Base-by-base conservation (phyloP, 164 flowering plant genomes). In the Piper longum region DNA sequence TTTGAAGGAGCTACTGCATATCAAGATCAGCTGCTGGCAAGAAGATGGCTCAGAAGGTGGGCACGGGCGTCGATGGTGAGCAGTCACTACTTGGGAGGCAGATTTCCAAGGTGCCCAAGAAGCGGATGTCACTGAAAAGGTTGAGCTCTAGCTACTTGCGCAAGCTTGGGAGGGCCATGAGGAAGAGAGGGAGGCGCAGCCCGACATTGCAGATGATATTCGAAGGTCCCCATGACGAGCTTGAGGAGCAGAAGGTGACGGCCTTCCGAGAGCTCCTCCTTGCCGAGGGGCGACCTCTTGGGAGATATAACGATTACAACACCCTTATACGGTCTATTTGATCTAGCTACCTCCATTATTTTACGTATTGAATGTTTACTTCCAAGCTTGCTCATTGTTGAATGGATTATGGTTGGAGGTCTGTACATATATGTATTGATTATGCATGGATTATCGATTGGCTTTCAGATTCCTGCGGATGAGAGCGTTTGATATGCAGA, bases 281-380 rank as follows among this genome's bases (percentile, higher is more conserved):
- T 14, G 54, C 63, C 26, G 84, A 83, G 16, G 82, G 79, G 39
- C 75, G 64, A 2, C 55, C 73, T 44, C 75, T 70, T 0, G 61
- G 7, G 19, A 76, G 81, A 69, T 74, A 77, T 54, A 69, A 69
- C 72, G 83, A 86, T 56, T 81, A 84, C 69, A 83, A 86, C 62
- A 86, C 92, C 4, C 87, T 84, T 73, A 65, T 86, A 62, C 62
- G 92, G 92, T 82, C 66, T 63, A 59, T 66, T 62, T 43, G 0
- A 14, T 66, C 18, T 36, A 5, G 16, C 41, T 26, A 13, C 9
- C 26, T 36, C 4, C 2, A 5, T 16, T 57, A 5, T n/a, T 18
- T 11, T 3, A 57, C 17, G 6, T n/a, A 18, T 57, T 36, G 8
- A 5, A 17, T n/a, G 5, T 11, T 36, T 4, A 57, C 17, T 11